Evolutionary conservation across 1,139 yeast genomes (phyloP).

Genomic region (Suhomyces choctaworum): DNA sequence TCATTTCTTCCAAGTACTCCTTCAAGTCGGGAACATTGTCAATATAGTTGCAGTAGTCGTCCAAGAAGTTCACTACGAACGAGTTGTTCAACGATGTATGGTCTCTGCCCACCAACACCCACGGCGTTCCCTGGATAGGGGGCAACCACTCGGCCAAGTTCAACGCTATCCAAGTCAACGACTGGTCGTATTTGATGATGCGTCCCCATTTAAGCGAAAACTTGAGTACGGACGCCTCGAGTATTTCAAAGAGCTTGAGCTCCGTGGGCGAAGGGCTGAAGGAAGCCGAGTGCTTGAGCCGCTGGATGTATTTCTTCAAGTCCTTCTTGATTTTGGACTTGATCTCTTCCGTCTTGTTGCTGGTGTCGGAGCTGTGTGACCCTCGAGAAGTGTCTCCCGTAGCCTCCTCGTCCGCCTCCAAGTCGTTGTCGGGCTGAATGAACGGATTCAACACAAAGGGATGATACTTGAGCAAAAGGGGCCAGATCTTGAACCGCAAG

Average conservation of each 20-base stretch:
- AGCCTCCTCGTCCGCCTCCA: constrained; percentile 16
- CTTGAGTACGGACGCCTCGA: constrained; percentile 61
- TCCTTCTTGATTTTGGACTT: constrained; percentile 47
- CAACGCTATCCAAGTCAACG: constrained; percentile 83
- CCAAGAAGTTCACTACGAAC: constrained; percentile 41
- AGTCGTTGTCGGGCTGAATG: constrained; percentile 53
- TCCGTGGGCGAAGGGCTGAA: constrained; percentile 40
- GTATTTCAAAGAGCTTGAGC: constrained; percentile 51
- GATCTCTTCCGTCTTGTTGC: constrained; percentile 23
- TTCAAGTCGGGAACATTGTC: constrained; percentile 34
- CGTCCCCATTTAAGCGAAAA: constrained; percentile 80
- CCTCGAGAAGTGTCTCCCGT: constrained; percentile 13
- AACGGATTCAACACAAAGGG: constrained; percentile 82
- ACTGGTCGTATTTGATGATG: constrained; percentile 74
- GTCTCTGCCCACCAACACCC: constrained; percentile 48
- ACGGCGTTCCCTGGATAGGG: constrained; percentile 48
- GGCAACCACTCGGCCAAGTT: constrained; percentile 92
- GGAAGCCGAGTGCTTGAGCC: constrained; percentile 27
- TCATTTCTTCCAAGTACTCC: constrained; percentile 26
- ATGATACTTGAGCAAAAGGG: constrained; percentile 73
- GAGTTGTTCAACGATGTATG: constrained; percentile 23
- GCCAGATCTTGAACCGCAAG: constrained; percentile 81
- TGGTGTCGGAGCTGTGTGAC: neutral
- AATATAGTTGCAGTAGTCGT: constrained; percentile 51
- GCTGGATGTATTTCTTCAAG: constrained; percentile 52